Evolutionary conservation across 2,329 filamentous ascomycete species (phyloP).

Genomic region (Diaporthe citriasiana): DNA sequence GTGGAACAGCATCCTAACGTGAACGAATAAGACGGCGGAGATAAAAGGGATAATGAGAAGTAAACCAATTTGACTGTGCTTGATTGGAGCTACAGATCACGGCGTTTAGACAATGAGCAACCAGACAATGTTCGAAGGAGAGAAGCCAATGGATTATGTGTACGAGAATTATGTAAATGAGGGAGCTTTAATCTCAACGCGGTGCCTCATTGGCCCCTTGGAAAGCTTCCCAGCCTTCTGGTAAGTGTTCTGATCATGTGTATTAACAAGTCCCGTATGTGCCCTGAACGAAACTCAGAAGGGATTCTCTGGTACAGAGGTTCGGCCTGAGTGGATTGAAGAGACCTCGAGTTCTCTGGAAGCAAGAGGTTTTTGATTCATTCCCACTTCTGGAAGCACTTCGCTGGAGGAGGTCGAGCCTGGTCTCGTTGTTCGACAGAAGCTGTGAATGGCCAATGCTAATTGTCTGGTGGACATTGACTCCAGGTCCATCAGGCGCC

Average conservation of each 20-base stretch:
- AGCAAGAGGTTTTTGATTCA: too few relatives aligned
- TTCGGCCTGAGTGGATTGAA: too few relatives aligned
- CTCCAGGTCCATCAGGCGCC: background rate
- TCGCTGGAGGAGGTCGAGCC: too few relatives aligned
- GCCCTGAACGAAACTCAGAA: background rate
- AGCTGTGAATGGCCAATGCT: background rate
- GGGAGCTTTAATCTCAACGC: background rate
- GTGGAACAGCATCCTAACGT: too few relatives aligned
- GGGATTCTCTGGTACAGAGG: background rate
- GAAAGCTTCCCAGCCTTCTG: background rate
- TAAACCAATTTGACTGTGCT: background rate
- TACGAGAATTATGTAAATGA: background rate
- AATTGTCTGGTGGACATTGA: background rate
- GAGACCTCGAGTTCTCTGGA: background rate
- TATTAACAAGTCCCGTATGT: too few relatives aligned
- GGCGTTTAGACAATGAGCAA: background rate
- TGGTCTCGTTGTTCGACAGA: background rate
- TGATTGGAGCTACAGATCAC: background rate
- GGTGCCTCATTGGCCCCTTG: background rate
- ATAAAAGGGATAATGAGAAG: background rate
- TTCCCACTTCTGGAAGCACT: too few relatives aligned
- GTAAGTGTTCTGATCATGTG: background rate
- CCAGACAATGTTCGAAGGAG: background rate
- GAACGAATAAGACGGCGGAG: background rate
- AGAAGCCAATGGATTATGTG: background rate